Evolutionary conservation across 192 early-diverging fungal genomes (phyloP).

Genomic region (Haplosporangium gracile): DNA sequence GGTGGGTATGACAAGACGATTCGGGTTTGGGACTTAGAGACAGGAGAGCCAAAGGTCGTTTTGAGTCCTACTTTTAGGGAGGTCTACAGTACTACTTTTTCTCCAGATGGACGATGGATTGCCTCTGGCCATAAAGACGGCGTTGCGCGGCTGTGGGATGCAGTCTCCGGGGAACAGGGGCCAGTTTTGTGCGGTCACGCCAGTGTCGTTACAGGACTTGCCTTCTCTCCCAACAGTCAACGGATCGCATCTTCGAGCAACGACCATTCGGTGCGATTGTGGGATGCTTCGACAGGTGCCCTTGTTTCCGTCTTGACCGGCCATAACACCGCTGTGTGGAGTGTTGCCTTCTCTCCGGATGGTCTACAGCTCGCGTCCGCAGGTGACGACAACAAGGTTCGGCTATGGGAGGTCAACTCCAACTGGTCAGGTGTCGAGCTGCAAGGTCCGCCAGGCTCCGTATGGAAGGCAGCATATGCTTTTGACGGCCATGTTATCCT

Average conservation of each 20-base stretch:
- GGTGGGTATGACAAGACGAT: background rate
- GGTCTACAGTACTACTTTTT: too few species aligned
- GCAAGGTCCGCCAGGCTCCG: background rate
- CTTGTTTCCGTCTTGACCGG: background rate
- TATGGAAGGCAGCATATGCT: background rate
- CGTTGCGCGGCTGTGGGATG: background rate
- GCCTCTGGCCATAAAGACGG: background rate
- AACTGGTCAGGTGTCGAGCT: background rate
- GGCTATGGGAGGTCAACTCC: conserved; percentile 1
- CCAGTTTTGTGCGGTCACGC: background rate
- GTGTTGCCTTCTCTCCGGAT: conserved; percentile 1
- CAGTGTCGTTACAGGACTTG: background rate
- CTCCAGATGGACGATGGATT: conserved; percentile 1
- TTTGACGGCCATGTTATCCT: too few species aligned
- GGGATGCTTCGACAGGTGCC: background rate
- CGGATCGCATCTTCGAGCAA: background rate
- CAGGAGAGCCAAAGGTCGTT: background rate
- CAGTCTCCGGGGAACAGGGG: background rate
- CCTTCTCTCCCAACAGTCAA: background rate
- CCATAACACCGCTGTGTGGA: background rate
- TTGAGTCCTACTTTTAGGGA: too few species aligned
- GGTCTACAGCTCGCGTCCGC: conserved; percentile 4
- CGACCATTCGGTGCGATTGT: background rate
- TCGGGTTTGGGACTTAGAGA: background rate
- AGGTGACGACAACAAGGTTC: background rate